A percentile compares a stretch with the other conserved stretches of the same genome.
phyloP scores from a whole-genome alignment of 495 filamentous ascomycete genomes.

The Melanomma pulvis-pyrius region DNA sequence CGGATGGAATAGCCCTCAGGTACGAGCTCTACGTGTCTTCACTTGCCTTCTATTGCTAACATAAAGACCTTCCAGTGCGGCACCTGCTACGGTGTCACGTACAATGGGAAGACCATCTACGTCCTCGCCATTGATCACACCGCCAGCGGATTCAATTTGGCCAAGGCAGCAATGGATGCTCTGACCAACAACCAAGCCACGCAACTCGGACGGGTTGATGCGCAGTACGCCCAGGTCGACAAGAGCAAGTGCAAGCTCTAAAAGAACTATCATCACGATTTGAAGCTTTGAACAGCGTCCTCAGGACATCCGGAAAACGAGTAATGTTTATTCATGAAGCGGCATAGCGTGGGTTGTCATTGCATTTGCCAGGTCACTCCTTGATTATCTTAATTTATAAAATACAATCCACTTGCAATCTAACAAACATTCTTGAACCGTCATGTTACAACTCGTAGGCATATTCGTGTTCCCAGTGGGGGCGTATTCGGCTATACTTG shows the following conservation, averaged over 20 bases:
- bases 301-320: background rate
- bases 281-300: background rate
- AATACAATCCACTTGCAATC: background rate
- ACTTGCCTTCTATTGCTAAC: conserved; percentile 2
- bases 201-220: conserved; percentile 59
- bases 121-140: conserved; percentile 70
- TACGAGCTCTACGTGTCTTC: conserved; percentile 7
- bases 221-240: conserved; percentile 31
- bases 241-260: conserved; percentile 24
- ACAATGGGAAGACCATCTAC: conserved; percentile 61
- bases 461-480: background rate
- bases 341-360: conserved; percentile 6
- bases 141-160: conserved; percentile 65
- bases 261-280: background rate
- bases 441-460: background rate
- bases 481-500: background rate
- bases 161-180: conserved; percentile 63
- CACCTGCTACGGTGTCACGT: conserved; percentile 68
- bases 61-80: conserved; percentile 56
- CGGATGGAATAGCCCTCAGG: conserved; percentile 58
- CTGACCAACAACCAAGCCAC: conserved; percentile 63
- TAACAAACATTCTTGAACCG: background rate
- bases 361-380: background rate
- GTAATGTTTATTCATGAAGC: conserved; percentile 4
- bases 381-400: conserved; percentile 11